phyloP scores from a whole-genome alignment of 805 yeast species.

The Pichia cabralensis region DNA sequence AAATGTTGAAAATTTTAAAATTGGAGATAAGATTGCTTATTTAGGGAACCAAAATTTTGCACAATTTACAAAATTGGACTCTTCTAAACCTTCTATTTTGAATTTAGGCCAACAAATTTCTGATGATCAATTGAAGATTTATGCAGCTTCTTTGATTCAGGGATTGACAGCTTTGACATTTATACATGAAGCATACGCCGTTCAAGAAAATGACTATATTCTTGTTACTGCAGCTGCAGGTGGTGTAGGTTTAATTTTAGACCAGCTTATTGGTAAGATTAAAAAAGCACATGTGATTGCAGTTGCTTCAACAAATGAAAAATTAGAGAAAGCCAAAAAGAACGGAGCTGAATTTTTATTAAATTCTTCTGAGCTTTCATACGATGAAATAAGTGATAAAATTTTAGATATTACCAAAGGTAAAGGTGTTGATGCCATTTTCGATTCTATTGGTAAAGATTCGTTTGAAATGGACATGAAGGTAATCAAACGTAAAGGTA shows the following conservation, averaged over 20 bases:
- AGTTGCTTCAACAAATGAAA: constrained; percentile 68
- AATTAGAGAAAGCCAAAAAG: constrained; percentile 51
- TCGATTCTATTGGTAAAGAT: constrained; percentile 72
- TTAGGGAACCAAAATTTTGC: constrained; percentile 50
- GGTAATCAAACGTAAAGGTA: constrained; percentile 59
- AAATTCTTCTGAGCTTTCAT: constrained; percentile 30
- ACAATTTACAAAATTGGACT: constrained; percentile 50
- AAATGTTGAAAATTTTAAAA: constrained; percentile 40
- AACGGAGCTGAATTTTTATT: constrained; percentile 73
- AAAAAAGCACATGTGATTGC: constrained; percentile 81
- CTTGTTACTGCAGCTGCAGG: constrained; percentile 94
- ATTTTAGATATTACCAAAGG: constrained; percentile 55
- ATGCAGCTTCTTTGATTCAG: constrained; percentile 56
- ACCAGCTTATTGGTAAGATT: constrained; percentile 45
- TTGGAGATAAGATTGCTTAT: constrained; percentile 68
- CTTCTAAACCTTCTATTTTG: constrained; percentile 24
- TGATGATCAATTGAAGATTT: constrained; percentile 41
- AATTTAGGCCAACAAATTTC: constrained; percentile 39
- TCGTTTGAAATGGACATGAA: constrained; percentile 58
- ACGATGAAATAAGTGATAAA: constrained; percentile 45
- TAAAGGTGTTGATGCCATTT: constrained; percentile 57
- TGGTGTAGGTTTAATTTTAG: constrained; percentile 72
- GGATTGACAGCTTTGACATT: constrained; percentile 77
- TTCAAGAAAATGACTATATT: constrained; percentile 59
- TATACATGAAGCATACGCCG: constrained; percentile 52